Base-by-base conservation (phyloP, 2,329 filamentous ascomycete genomes). In the Coniella lustricola region DNA sequence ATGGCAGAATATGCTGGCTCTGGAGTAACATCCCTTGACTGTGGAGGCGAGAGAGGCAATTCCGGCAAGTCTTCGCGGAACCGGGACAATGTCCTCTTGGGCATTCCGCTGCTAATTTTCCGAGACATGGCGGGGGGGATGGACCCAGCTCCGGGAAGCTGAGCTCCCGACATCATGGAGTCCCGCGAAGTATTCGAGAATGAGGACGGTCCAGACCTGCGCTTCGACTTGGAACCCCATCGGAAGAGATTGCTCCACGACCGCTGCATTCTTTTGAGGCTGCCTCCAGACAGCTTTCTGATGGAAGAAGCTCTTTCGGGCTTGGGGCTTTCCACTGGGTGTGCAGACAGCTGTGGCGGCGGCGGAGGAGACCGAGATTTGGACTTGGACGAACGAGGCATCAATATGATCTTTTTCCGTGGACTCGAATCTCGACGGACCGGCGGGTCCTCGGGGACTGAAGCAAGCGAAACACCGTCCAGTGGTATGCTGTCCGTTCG, bases 51-150 rank as follows among this genome's bases (percentile, higher is more conserved):
- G 12, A 90, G 66, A 2, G 88, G 86, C 44, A 89, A 76, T 61
- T 96, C 91, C 3, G 90, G 90, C 12, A 96, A 75, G 60, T 96
- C 90, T 68, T 97, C 91, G 42, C 87, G 80, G 69, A 97, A 97
- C 48, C 88, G 90, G 33, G 90, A 96, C 66, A 87, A 84, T 3
- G 89, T 93, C 48, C 90, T 81, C 59, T 86, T 85, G 5, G 89
- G 85, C 5, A 83, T 62, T 7, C 66, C 68, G 12, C 69, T 63
- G 55, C 67, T 71, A 7, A 65, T 48, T 43, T 61, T 64, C 14
- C 64, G 64, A 21, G 60, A 55, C 59, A 18, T 59, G 12, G 60
- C 46, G 31, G 70, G 64, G 43, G 60, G 64, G 45, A 56, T 61
- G 35, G 17, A 18, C 4, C 12, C 29, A 42, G 60, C 56, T 29